Evolutionary conservation across 1,284 basidiomycete species (phyloP).

Genomic region (Bjerkandera adusta): DNA sequence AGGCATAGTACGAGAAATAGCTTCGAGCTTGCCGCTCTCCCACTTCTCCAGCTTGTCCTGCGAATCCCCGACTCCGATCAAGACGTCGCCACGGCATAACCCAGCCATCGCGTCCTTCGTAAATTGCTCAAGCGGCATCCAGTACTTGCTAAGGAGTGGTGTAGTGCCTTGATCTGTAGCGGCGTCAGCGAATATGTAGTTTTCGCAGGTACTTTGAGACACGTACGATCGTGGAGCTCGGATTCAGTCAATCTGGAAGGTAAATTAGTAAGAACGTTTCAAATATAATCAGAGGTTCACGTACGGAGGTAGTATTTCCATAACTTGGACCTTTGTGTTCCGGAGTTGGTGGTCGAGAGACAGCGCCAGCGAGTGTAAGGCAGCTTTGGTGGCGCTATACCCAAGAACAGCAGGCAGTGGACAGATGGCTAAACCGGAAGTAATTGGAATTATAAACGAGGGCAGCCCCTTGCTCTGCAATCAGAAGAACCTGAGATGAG

Average conservation of each 20-base stretch:
- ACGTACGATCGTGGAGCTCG: conserved; percentile 60
- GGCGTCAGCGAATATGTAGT: neutral
- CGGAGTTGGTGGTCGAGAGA: conserved; percentile 48
- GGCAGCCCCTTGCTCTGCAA: conserved; percentile 40
- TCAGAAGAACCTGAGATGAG: neutral
- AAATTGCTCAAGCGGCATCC: conserved; percentile 60
- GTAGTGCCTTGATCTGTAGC: conserved; percentile 49
- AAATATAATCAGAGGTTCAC: conserved; percentile 23
- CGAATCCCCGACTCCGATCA: conserved; percentile 36
- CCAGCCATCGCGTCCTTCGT: conserved; percentile 45
- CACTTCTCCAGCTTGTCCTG: conserved; percentile 26
- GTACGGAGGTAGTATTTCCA: conserved; percentile 63
- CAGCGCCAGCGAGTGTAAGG: conserved; percentile 53
- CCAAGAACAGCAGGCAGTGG: conserved; percentile 43
- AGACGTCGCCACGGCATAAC: conserved; percentile 42
- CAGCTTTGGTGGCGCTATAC: conserved; percentile 63
- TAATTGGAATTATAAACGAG: conserved; percentile 50
- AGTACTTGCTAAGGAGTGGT: conserved; percentile 44
- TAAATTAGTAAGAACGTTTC: neutral
- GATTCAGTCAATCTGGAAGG: conserved; percentile 54
- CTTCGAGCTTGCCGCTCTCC: conserved; percentile 32
- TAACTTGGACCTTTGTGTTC: conserved; percentile 50
- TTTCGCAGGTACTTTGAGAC: neutral
- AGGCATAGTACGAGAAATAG: too few species aligned
- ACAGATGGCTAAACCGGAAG: conserved; percentile 48